Base-by-base conservation (phyloP, 768 basidiomycete species). In the Mycena chlorophos region DNA sequence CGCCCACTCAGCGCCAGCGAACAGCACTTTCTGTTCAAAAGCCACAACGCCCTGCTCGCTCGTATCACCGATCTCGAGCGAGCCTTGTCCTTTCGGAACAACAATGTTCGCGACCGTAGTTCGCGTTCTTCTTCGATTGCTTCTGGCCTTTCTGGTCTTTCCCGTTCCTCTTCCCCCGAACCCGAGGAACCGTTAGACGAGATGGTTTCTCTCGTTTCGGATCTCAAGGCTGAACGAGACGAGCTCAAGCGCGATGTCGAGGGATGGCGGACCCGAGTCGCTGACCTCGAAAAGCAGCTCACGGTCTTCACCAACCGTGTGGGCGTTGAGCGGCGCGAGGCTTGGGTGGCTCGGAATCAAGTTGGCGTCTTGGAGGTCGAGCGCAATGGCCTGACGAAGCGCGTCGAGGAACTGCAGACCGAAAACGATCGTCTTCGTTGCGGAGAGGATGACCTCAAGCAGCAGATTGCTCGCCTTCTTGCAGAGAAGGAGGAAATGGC, bases 201-300 rank as follows among this genome's bases (percentile, higher is more conserved):
- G 73, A 86, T 93, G 82, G 72, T 91, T 37, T 78, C 79, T 61
- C 78, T 89, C 31, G 76, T 93, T 51, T 77, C 86, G 3, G 90
- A 91, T 66, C 78, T 92, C 63, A 93, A 94, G 68, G 80, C 86
- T 13, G 94, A 98, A 71, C 78, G 95, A 27, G 95, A 98, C 64
- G 88, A 93, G 55, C 76, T 98, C 49, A 88, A 87, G 68, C 83
- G 85, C 49, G 94, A 98, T 69, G 86, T 94, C 0, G 88, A 93
- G 61, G 89, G 88, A 0, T 96, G 94, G 92, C 80, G 89, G 57
- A 78, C 72, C 29, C 80, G 94, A 22, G 89, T 94, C 45, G 76
- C 76, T 14, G 87, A 89, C 65, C 77, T 91, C 63, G 91, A 96
- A 63, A 85, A 82, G 52, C 86, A 87, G 61, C 71, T 85, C 22